A percentile compares a stretch with the other conserved stretches of the same genome.
phyloP scores from a whole-genome alignment of 2,329 filamentous ascomycete genomes.

The Xylaria sp. region DNA sequence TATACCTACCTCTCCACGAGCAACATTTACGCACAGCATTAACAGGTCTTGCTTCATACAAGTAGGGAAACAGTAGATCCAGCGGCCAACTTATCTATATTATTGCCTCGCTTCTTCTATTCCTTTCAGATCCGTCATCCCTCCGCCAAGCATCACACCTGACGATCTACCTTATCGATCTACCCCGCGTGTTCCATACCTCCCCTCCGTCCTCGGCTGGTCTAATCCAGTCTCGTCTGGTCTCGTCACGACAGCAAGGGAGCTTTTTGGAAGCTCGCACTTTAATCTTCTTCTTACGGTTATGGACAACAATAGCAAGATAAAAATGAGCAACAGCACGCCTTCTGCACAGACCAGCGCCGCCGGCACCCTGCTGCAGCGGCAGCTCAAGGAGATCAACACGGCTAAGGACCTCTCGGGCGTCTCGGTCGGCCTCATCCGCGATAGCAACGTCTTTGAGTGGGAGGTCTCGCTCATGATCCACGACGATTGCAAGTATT shows the following conservation, averaged over 20 bases:
- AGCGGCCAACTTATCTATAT: not conserved
- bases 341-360: constrained; percentile 58
- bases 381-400: constrained; percentile 95
- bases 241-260: not conserved
- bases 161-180: not conserved
- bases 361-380: constrained; percentile 78
- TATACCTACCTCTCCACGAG: not conserved
- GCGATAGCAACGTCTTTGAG: constrained; percentile 89
- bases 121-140: too few relatives aligned
- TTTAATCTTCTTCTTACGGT: too few relatives aligned
- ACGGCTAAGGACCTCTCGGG: constrained; percentile 89
- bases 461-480: constrained; percentile 99
- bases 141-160: not conserved
- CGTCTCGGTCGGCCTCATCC: constrained; percentile 90
- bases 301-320: not conserved
- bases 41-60: not conserved
- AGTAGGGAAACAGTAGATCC: not conserved
- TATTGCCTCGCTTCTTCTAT: not conserved
- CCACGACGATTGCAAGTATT: constrained; percentile 90
- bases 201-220: not conserved
- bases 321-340: constrained; percentile 44
- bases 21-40: not conserved
- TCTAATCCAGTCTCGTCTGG: not conserved
- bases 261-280: too few relatives aligned
- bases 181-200: constrained; percentile 20